Evolutionary conservation across 2,329 filamentous ascomycete genomes (phyloP).

Genomic region (Alternaria sp.): DNA sequence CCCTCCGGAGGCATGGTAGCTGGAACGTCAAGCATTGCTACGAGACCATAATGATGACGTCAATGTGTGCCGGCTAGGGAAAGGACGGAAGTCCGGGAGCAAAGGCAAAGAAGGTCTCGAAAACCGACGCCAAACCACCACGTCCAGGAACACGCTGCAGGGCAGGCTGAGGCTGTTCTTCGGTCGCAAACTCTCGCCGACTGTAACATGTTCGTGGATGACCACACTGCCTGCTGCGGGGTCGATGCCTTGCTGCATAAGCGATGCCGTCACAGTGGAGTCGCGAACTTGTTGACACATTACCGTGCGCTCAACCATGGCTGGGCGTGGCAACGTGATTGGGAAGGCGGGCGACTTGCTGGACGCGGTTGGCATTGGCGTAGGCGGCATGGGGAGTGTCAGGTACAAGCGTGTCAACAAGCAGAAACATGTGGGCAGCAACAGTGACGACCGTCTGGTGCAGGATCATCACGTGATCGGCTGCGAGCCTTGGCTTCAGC

Average conservation of each 20-base stretch:
- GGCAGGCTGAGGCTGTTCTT: background rate
- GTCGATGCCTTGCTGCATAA: background rate
- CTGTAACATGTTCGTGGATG: background rate
- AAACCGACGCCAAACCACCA: conserved; percentile 1
- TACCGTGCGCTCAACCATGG: background rate
- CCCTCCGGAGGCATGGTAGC: background rate
- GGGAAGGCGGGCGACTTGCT: background rate
- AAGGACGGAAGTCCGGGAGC: background rate
- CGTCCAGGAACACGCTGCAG: conserved; percentile 15
- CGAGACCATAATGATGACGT: conserved; percentile 10
- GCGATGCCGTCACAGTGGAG: conserved; percentile 15
- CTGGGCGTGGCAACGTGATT: background rate
- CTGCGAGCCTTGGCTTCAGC: background rate
- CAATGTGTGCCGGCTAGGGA: background rate
- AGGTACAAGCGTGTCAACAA: background rate
- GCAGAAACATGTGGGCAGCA: background rate
- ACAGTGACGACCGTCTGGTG: background rate
- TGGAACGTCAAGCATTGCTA: background rate
- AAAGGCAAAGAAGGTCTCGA: background rate
- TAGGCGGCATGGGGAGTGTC: background rate
- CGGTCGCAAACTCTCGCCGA: background rate
- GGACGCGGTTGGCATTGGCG: background rate
- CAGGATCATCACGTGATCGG: background rate
- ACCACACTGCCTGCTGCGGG: conserved; percentile 6
- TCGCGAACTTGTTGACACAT: conserved; percentile 8